Evolutionary conservation across 2,329 filamentous ascomycete species (phyloP), one percentile per base, ranked within the genome.

Genomic region (Zarea fungicola): DNA sequence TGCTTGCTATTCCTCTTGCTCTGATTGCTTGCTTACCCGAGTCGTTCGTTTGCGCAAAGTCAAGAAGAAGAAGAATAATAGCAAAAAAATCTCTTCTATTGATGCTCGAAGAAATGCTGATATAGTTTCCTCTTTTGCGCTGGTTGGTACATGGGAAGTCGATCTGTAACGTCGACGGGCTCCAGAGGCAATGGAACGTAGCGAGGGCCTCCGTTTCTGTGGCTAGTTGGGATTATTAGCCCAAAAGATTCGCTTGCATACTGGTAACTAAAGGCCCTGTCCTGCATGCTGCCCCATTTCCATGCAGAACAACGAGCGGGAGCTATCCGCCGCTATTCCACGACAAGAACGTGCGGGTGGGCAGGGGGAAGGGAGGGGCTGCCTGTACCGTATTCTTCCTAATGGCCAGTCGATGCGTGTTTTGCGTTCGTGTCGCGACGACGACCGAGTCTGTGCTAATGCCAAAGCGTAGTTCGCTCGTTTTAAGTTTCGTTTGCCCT

Each of bases 311-410:
- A 39, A 26, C 26, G 35, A 39, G 44, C 44, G 35, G 44, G 44
- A 47, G 22, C 44, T 26, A 47, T 47, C n/a, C 26, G 44, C 44
- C 44, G 35, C 44, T 47, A 47, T 34, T n/a, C 34, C 16, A 36
- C n/a, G 34, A 18, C 34, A 6, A 11, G 26, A 25, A 23, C 34
- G 34, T 46, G 34, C 34, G 29, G 34, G 25, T 25, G 19, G 23
- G n/a, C 19, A 7, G 28, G 19, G 34, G 34, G 11, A 16, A 16
- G 23, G 16, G 32, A 39, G 23, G 41, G 29, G 23, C 43, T 18
- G 34, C 39, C 16, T 37, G 5, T 19, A 14, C 25, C 35, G 35
- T 32, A 42, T 5, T 10, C 9, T 23, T 43, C 41, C 34, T 34
- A 19, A 13, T 29, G 7, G 26, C 13, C 26, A 13, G 7, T 29